phyloP scores from a whole-genome alignment of 2,329 filamentous ascomycete species.

The Myotisia sp. region DNA sequence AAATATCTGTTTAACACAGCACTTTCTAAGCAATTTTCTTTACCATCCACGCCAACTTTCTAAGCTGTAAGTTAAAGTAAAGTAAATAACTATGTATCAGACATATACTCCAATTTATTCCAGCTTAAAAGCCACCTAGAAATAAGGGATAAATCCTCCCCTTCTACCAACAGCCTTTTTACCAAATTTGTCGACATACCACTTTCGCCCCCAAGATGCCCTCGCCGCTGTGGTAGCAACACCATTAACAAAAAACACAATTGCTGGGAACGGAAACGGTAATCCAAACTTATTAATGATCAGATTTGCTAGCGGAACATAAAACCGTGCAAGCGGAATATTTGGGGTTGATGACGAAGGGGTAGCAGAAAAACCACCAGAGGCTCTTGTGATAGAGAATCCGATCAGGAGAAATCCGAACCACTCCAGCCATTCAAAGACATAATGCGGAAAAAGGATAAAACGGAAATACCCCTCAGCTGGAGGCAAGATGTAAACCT shows the following conservation, averaged over 20 bases:
- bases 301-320: conserved; percentile 19
- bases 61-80: no score
- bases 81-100: background rate
- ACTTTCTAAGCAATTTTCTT: no score
- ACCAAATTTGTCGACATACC: conserved; percentile 84
- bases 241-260: conserved; percentile 75
- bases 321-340: conserved; percentile 24
- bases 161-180: conserved; percentile 60
- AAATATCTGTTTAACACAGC: no score
- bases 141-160: conserved; percentile 56
- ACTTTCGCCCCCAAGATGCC: conserved; percentile 63
- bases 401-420: conserved; percentile 60
- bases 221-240: conserved; percentile 79
- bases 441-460: conserved; percentile 81
- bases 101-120: background rate
- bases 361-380: background rate
- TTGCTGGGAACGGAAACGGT: conserved; percentile 54
- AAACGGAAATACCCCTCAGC: conserved; percentile 67
- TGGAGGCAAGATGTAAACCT: conserved; percentile 75
- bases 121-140: conserved; percentile 25
- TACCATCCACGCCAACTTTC: no score
- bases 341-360: conserved; percentile 12
- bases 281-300: conserved; percentile 18
- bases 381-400: conserved; percentile 18
- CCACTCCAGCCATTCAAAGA: conserved; percentile 98